Evolutionary conservation across 768 basidiomycete species (phyloP), one percentile per base, ranked within the genome.

Genomic region (Mycena polygramma): DNA sequence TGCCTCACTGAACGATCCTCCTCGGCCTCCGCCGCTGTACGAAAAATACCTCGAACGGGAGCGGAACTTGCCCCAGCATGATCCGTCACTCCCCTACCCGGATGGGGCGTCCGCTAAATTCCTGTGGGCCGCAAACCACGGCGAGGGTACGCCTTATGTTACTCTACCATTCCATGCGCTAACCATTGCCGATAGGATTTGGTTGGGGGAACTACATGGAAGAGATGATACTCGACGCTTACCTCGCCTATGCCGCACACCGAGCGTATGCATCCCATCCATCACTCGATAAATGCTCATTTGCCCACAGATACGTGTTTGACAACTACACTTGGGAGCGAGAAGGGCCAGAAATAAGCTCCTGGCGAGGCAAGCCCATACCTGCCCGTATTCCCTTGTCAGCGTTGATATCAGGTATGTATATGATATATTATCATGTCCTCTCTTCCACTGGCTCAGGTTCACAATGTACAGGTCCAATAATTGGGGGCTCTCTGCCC

Each of bases 151-250:
- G 8, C 83, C 84, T 15, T 83, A 80, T 79, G 4, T 41, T 41
- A 10, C 15, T 70, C 73, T 22, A 66, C 83, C 2, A 35, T 30
- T 81, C 79, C 36, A 83, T 83, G 70, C 80, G 17, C 8, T 17
- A 19, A 30, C 36, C 10, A 7, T 20, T n/a, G 19, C 17, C 70
- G 9, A 19, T 54, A 88, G 88, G 75, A 11, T 82, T 84, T 51
- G 91, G 90, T 4, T 91, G 88, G 88, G 90, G 90, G 3, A 92
- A 92, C 63, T 83, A 78, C 11, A 80, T 91, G 82, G 88, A 91
- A 68, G 90, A 90, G 67, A 83, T 89, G 66, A 61, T 91, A 5
- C 73, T 90, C 55, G 85, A 87, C 57, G 82, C 88, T 0, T 80
- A 87, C 52, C 77, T 92, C 4, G 86, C 89, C 0, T 81, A 85